phyloP scores from a whole-genome alignment of 169 alveolate genomes.

The Plasmodium yoelii region DNA sequence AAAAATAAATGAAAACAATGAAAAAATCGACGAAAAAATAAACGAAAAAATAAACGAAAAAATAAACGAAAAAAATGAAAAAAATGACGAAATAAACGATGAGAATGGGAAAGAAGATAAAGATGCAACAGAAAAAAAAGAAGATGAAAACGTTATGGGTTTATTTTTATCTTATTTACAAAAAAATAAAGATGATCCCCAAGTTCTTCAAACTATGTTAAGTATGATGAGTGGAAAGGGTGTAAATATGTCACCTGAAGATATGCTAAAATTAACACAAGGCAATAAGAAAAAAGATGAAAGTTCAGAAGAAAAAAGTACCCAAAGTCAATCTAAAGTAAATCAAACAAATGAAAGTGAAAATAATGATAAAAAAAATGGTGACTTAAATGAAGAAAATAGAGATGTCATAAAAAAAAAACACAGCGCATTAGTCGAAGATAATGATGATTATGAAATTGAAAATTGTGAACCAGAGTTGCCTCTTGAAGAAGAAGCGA shows the following conservation, averaged over 20 bases:
- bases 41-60: neutral
- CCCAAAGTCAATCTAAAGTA: neutral
- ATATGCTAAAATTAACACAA: neutral
- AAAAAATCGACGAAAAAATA: neutral
- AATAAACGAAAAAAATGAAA: neutral
- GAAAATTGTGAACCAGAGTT: slow-evolving; percentile 52
- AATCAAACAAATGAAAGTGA: neutral
- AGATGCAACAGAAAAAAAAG: slow-evolving; percentile 5
- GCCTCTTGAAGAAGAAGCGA: slow-evolving; percentile 65
- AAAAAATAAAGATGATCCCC: slow-evolving; percentile 72
- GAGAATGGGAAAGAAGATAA: neutral
- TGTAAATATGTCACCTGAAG: neutral
- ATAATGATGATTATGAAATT: slow-evolving; percentile 62
- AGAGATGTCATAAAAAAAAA: slow-evolving; percentile 70
- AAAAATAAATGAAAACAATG: neutral
- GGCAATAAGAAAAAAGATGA: slow-evolving; percentile 23
- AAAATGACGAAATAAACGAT: slow-evolving; percentile 4
- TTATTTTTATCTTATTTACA: slow-evolving; percentile 53
- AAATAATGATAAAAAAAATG: neutral
- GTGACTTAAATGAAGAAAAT: slow-evolving; percentile 12
- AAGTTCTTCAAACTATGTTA: slow-evolving; percentile 39
- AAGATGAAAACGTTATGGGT: slow-evolving; percentile 47
- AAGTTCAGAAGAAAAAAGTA: neutral
- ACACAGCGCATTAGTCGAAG: slow-evolving; percentile 38
- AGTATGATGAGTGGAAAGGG: slow-evolving; percentile 21